phyloP scores from a whole-genome alignment of 176 grass and related monocot species.

The Eleusine coracana region DNA sequence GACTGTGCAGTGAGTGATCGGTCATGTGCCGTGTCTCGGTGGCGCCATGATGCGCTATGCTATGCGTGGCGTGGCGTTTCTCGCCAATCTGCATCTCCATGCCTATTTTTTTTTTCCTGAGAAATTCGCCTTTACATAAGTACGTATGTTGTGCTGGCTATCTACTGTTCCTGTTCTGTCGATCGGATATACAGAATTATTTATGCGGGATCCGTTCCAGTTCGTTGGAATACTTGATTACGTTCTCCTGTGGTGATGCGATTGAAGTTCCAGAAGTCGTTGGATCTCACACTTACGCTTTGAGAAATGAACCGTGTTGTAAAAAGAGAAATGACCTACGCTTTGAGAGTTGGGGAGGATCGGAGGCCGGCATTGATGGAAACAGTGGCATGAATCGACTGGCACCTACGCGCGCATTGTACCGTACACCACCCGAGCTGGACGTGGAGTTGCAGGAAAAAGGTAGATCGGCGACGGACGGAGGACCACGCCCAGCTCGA shows the following conservation, averaged over 20 bases:
- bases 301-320: no score
- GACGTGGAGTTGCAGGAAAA: slow-evolving; percentile 5
- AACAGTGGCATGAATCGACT: slow-evolving; percentile 11
- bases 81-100: neutral
- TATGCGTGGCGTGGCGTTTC: neutral
- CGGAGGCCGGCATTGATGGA: slow-evolving; percentile 23
- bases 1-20: neutral
- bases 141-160: neutral
- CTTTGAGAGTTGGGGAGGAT: neutral
- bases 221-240: neutral
- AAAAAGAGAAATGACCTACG: no score
- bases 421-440: slow-evolving; percentile 19
- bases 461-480: neutral
- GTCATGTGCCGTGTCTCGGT: slow-evolving; percentile 23
- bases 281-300: slow-evolving; percentile 25
- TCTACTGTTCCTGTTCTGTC: neutral
- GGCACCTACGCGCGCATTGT: slow-evolving; percentile 4
- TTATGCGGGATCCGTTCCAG: neutral
- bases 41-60: neutral
- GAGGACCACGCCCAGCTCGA: slow-evolving; percentile 30
- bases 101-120: neutral
- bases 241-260: neutral
- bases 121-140: neutral
- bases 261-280: neutral
- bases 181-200: neutral